Base-by-base conservation (phyloP, 106 monocot genomes). In the Dactylorhiza incarnata region DNA sequence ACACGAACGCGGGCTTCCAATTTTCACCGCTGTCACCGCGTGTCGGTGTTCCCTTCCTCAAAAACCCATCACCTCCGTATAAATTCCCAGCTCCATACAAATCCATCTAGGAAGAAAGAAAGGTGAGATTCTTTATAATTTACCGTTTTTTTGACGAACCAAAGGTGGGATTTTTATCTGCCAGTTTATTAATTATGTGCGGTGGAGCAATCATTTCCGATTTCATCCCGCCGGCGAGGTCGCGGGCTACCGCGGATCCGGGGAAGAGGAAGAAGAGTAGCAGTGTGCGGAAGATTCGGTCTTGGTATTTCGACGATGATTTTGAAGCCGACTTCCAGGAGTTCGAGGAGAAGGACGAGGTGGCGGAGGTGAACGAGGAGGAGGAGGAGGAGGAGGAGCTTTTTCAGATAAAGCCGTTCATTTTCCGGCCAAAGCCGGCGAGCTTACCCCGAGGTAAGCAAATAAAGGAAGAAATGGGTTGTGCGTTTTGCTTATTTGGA, bases 141-240 rank as follows among this genome's bases (percentile, higher is more conserved):
- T 37, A 37, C 1, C 37, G 37, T 37, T 37, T 37, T 37, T 37
- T 37, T 37, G 29, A 29, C 37, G 1, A 37, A 2, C 37, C 3
- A 4, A 52, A 52, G 52, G 52, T 52, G 9, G 52, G 52, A 52
- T 9, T 52, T 52, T 52, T 52, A 15, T 52, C 13, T 52, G 13
- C 15, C 13, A 9, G 52, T 52, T 9, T 6, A 11, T 52, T 52
- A 4, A 45, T 9, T 48, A 83, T 83, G 83, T 83, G 83, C 15
- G 83, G 83, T 7, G 83, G 83, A 19, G 78, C 83, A 17, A 75
- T 83, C 74, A 83, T 83, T 68, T 83, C 83, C 19, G 83, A 29
- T 69, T 78, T 74, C 78, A 74, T 78, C 50, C 77, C 65, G 48
- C 65, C 78, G 16, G 78, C 55, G 2, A 6, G 45, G 49, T 50